Base-by-base conservation (phyloP, 148 eudicot genomes). In the Mesembryanthemum crystallinum region DNA sequence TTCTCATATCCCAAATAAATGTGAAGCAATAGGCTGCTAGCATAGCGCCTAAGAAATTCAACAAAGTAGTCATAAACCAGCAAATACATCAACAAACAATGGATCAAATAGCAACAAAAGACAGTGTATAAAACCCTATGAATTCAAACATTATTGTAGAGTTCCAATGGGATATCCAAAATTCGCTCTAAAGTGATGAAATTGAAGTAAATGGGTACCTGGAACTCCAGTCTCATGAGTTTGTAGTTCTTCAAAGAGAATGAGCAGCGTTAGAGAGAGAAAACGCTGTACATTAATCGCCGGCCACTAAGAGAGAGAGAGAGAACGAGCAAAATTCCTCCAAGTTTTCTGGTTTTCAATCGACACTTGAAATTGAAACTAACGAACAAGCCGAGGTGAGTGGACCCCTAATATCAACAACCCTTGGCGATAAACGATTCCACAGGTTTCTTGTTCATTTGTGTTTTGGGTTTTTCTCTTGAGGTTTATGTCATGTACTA, bases 381-480 rank as follows among this genome's bases (percentile, higher is more conserved):
- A 20, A 24, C 7, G 11, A 6, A 24, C 1, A 23, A 12, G 64
- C 20, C n/a, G 1, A 32, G 43, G 24, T 51, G 18, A 1, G 10
- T 24, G 71, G 80, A 71, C 71, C 76, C 80, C 51, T 49, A 54
- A 71, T 71, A 77, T 77, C 80, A 45, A 77, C 64, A 71, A 77
- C 74, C 27, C 47, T 77, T 77, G 80, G 80, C 61, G 74, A 62
- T 39, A 43, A 77, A 58, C 33, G 28, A 59, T 68, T 69, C n/a
- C 12, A 30, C 15, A 12, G 28, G 4, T 2, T 61, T 43, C 17
- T 5, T 60, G 10, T 61, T 42, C 12, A 60, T 45, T 29, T 62
- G 20, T 62, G n/a, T 61, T 24, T n/a, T 47, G 52, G 52, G 52
- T 35, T 35, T 35, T n/a, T n/a, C n/a, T n/a, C n/a, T n/a, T n/a